Conservation (phyloP, 192 early-diverging fungal genomes). For the Gigaspora rosea region DNA sequence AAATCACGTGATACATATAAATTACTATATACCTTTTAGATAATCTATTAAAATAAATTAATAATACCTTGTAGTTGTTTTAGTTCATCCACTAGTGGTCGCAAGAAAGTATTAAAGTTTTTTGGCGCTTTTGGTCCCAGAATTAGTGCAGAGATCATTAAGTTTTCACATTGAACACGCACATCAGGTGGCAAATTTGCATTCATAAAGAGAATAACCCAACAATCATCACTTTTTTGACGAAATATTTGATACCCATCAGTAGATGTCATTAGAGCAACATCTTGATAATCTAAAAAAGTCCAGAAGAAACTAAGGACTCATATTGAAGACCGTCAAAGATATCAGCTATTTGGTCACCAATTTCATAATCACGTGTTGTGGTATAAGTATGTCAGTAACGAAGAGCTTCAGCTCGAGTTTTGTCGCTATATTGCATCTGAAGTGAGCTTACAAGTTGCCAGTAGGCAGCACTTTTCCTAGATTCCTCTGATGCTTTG, state of each 20-base stretch:
- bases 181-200: background rate
- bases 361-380: background rate
- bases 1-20: too few relatives aligned
- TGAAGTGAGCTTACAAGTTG: background rate
- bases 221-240: background rate
- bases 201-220: background rate
- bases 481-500: background rate
- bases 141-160: background rate
- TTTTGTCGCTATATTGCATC: background rate
- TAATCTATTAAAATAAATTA: too few relatives aligned
- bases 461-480: background rate
- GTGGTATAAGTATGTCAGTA: background rate
- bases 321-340: background rate
- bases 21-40: too few relatives aligned
- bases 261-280: background rate
- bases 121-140: background rate
- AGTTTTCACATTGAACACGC: background rate
- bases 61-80: background rate
- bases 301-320: background rate
- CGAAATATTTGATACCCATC: background rate
- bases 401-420: background rate
- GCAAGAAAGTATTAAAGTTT: background rate
- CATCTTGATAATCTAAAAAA: background rate
- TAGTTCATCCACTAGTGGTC: background rate
- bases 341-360: background rate